phyloP scores from a whole-genome alignment of 306 rosid species.

The Quillaja saponaria region DNA sequence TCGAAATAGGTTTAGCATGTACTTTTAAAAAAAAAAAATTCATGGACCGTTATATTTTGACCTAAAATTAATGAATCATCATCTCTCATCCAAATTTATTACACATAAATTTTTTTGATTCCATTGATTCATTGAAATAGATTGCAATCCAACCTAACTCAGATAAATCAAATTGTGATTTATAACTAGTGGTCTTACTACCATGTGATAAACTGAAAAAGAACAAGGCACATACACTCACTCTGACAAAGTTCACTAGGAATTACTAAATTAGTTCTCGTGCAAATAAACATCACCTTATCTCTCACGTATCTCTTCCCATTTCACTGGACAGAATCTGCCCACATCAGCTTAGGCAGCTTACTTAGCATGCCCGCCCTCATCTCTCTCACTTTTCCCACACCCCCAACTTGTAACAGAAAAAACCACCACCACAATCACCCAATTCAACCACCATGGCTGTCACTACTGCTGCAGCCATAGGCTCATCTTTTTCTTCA shows the following conservation, averaged over 20 bases:
- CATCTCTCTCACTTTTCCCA: slow-evolving; percentile 11
- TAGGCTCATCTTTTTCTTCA: slow-evolving; percentile 60
- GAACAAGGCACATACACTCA: too few relatives aligned
- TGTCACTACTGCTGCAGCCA: slow-evolving; percentile 60
- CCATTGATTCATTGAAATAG: too few relatives aligned
- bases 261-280: background rate
- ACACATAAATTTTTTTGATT: too few relatives aligned
- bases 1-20: too few relatives aligned
- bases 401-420: slow-evolving; percentile 4
- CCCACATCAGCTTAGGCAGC: slow-evolving; percentile 54
- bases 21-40: too few relatives aligned
- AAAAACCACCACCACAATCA: slow-evolving; percentile 15
- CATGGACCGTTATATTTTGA: too few relatives aligned
- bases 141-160: too few relatives aligned
- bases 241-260: background rate
- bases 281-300: slow-evolving; percentile 37
- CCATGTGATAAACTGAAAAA: too few relatives aligned
- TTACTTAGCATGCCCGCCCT: slow-evolving; percentile 8
- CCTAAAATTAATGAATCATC: too few relatives aligned
- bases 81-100: too few relatives aligned
- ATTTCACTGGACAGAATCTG: slow-evolving; percentile 48
- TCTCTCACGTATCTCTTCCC: slow-evolving; percentile 38
- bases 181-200: too few relatives aligned
- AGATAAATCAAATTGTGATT: too few relatives aligned
- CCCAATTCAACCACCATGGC: slow-evolving; percentile 75